Evolutionary conservation across 768 basidiomycete species (phyloP), one percentile per base, ranked within the genome.

Genomic region (Amanita rimosa): DNA sequence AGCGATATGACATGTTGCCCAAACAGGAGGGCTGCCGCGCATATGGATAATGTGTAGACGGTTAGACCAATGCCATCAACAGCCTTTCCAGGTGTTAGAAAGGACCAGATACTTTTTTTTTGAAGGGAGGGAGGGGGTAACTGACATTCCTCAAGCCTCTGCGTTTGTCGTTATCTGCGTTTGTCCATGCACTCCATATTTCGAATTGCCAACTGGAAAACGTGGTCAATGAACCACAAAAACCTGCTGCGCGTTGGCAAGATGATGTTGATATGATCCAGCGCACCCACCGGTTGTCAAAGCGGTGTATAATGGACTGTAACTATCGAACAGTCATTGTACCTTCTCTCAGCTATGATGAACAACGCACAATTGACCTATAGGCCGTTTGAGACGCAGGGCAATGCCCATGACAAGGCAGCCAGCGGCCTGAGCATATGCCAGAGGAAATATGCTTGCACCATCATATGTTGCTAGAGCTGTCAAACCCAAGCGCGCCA

Each of bases 121-220:
- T 35, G 31, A 43, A 17, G 49, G n/a, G n/a, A n/a, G n/a, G n/a
- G n/a, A n/a, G n/a, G n/a, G n/a, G n/a, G n/a, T n/a, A 29, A 34
- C 37, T 24, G 34, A 43, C 34, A 42, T 48, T 24, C n/a, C 17
- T 7, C 10, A 49, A 21, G 6, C 48, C 40, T 24, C 40, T 41
- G n/a, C 48, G 48, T 6, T 10, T 29, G 29, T 3, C n/a, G 22
- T 49, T 43, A 3, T 29, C 40, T 24, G 73, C 64, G 60, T 97
- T 90, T 0, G 84, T 70, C 80, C 93, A 98, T 0, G 91, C 85
- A 46, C 74, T 64, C 58, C 95, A 98, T 0, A 91, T 65, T 52
- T 94, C 89, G 8, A 88, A 60, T 64, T 97, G 90, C 96, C 96
- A 98, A 33, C 83, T 78, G 13, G 94, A 96, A 69, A 98, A 98